Evolutionary conservation across 2,329 filamentous ascomycete genomes (phyloP).

Genomic region (Elsinoe australis): DNA sequence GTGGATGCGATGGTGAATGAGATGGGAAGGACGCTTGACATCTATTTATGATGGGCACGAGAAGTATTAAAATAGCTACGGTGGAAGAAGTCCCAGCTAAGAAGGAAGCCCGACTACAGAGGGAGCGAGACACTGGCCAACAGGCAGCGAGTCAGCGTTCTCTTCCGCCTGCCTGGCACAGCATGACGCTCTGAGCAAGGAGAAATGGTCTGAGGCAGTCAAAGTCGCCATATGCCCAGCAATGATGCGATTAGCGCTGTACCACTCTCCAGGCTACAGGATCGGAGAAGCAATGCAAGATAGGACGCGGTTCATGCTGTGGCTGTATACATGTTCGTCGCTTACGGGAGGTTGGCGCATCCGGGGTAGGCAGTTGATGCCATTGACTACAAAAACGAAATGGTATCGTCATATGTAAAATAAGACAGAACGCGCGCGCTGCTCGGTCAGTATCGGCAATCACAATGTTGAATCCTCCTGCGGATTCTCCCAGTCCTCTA

Average conservation of each 20-base stretch:
- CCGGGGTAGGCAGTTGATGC: no score
- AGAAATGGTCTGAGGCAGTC: background rate
- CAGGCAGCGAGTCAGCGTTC: no score
- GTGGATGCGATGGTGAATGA: conserved; percentile 5
- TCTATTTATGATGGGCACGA: conserved; percentile 4
- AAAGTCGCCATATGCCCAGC: no score
- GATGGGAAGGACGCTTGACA: conserved; percentile 10
- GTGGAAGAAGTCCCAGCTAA: no score
- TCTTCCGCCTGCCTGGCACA: no score
- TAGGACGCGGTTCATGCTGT: background rate
- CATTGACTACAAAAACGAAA: conserved; percentile 4
- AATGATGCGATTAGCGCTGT: no score
- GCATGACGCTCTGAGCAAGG: no score
- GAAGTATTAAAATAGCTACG: no score
- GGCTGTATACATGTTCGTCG: background rate
- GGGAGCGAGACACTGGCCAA: no score
- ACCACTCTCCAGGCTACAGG: background rate
- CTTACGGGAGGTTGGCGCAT: no score
- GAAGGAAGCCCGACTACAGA: no score
- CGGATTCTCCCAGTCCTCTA: background rate
- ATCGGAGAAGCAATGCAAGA: background rate
- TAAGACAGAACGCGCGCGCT: background rate
- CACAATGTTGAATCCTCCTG: background rate
- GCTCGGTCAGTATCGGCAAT: background rate
- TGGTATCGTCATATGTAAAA: conserved; percentile 12